A percentile compares a stretch with the other conserved stretches of the same genome.
Evolutionary conservation across 2,329 filamentous ascomycete species (phyloP).

Genomic region (Aspergillus oerlinghausenensis): DNA sequence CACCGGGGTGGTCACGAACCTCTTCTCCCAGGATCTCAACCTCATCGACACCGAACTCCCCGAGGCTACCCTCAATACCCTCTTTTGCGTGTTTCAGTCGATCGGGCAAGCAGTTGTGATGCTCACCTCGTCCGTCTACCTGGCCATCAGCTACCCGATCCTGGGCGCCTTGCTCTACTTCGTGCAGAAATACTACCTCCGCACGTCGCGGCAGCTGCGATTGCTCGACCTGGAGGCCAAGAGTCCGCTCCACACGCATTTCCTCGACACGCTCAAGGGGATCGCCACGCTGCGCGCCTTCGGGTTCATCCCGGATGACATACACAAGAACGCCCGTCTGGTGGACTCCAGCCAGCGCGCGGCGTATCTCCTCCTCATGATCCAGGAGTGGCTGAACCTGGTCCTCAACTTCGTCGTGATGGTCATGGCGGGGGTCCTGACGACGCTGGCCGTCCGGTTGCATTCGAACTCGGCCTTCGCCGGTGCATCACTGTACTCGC

Average conservation of each 20-base stretch:
- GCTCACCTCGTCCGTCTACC: slow-evolving; percentile 19
- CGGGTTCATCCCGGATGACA: slow-evolving; percentile 3
- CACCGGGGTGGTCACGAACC: slow-evolving; percentile 43
- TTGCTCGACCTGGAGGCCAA: slow-evolving; percentile 1
- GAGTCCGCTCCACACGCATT: not conserved
- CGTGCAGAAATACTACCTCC: not conserved
- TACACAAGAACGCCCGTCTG: slow-evolving; percentile 21
- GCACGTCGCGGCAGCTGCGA: not conserved
- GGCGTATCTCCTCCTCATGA: slow-evolving; percentile 30
- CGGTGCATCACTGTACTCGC: slow-evolving; percentile 12
- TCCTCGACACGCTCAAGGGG: slow-evolving; percentile 1
- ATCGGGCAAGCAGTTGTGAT: slow-evolving; percentile 23
- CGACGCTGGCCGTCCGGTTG: slow-evolving; percentile 34
- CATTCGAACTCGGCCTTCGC: slow-evolving; percentile 18
- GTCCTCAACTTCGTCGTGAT: slow-evolving; percentile 38
- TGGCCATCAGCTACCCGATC: slow-evolving; percentile 17
- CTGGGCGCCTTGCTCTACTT: not conserved
- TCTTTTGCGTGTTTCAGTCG: slow-evolving; percentile 12
- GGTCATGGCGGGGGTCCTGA: slow-evolving; percentile 32
- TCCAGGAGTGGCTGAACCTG: slow-evolving; percentile 37
- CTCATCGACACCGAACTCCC: slow-evolving; percentile 43
- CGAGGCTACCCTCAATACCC: slow-evolving; percentile 10
- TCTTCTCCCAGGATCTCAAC: slow-evolving; percentile 46
- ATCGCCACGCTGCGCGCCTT: not conserved
- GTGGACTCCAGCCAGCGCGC: slow-evolving; percentile 33